Percentiles rank a stretch among this genome's conserved stretches.
phyloP scores from a whole-genome alignment of 352 stramenopile genomes.

The Aphanomyces invadans region DNA sequence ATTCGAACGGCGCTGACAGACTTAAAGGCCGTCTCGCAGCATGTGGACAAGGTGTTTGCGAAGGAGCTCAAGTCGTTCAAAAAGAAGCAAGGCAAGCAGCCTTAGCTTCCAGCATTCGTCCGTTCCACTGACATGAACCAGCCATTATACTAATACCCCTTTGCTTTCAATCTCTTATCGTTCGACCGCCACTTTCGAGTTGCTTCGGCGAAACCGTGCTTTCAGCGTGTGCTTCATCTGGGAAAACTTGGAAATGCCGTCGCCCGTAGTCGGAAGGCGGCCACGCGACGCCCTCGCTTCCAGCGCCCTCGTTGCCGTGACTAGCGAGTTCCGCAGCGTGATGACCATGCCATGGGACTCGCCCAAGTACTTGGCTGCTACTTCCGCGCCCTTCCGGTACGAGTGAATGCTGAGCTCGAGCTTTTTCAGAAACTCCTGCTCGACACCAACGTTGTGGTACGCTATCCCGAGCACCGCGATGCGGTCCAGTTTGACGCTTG shows the following conservation, averaged over 20 bases:
- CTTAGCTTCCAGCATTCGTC: not conserved
- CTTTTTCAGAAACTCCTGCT: slow-evolving; percentile 93
- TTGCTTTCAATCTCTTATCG: not conserved
- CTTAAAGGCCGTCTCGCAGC: slow-evolving; percentile 59
- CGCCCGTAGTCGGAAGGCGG: slow-evolving; percentile 35
- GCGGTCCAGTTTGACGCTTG: slow-evolving; percentile 70
- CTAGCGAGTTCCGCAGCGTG: slow-evolving; percentile 84
- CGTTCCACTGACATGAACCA: not conserved
- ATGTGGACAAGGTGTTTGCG: slow-evolving; percentile 65
- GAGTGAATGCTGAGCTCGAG: slow-evolving; percentile 84
- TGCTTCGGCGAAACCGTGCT: not conserved
- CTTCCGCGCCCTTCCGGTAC: slow-evolving; percentile 89
- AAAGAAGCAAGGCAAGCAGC: slow-evolving; percentile 61
- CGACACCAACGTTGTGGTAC: slow-evolving; percentile 93
- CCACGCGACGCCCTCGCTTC: slow-evolving; percentile 29
- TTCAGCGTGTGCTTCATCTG: slow-evolving; percentile 25
- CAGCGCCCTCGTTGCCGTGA: slow-evolving; percentile 70
- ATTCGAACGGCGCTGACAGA: slow-evolving; percentile 65
- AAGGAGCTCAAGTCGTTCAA: slow-evolving; percentile 82
- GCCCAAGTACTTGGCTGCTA: slow-evolving; percentile 77
- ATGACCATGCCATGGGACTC: slow-evolving; percentile 86
- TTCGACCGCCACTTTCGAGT: slow-evolving; percentile 6
- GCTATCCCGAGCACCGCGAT: slow-evolving; percentile 90
- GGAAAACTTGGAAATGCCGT: slow-evolving; percentile 40
- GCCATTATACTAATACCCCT: not conserved